Percentiles rank a stretch among this genome's conserved stretches.
phyloP scores from a whole-genome alignment of 2,329 filamentous ascomycete genomes.

The Colletotrichum lindemuthianum region DNA sequence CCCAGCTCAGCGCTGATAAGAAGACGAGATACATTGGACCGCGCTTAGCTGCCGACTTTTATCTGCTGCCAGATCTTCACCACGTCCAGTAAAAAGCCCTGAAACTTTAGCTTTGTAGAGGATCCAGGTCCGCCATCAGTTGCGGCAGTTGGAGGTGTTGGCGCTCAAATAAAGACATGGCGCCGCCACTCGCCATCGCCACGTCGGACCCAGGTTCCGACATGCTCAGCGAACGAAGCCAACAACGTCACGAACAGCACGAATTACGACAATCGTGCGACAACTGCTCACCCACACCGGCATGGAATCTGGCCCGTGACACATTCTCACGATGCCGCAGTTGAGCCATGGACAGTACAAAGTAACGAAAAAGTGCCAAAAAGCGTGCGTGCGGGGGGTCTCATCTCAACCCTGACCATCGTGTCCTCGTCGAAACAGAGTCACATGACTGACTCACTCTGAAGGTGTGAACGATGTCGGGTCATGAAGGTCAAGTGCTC shows the following conservation, averaged over 20 bases:
- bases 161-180: constrained; percentile 20
- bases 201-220: constrained; percentile 28
- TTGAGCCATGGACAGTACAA: constrained; percentile 35
- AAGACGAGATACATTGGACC: too few species aligned
- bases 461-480: constrained; percentile 39
- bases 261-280: neutral
- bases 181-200: constrained; percentile 12
- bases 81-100: too few species aligned
- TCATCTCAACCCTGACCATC: too few species aligned
- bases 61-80: too few species aligned
- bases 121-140: too few species aligned
- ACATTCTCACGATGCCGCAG: constrained; percentile 30
- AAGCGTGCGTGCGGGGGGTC: constrained; percentile 32
- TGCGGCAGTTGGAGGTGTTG: too few species aligned
- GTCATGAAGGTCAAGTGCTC: constrained; percentile 41
- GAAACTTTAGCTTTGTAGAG: too few species aligned
- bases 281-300: constrained; percentile 1
- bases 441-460: constrained; percentile 17
- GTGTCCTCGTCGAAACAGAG: too few species aligned
- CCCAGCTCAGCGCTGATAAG: constrained; percentile 27
- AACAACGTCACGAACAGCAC: neutral
- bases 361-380: constrained; percentile 37
- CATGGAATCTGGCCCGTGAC: constrained; percentile 19
- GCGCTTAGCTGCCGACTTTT: too few species aligned
- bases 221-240: constrained; percentile 2